Percentiles rank a stretch among this genome's conserved stretches.
phyloP scores from a whole-genome alignment of 176 grass and related monocot species.

The Typha latifolia region DNA sequence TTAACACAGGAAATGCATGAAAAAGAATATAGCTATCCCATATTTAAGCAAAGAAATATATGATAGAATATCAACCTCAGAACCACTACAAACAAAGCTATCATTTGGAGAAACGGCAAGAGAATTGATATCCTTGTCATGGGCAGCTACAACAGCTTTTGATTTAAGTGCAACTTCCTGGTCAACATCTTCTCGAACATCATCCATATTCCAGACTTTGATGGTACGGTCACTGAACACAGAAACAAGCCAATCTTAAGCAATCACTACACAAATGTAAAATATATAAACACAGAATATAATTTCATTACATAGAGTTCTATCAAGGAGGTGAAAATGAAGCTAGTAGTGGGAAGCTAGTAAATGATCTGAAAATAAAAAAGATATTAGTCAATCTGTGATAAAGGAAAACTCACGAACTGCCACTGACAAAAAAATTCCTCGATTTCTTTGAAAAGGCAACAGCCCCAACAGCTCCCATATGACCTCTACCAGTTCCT shows the following conservation, averaged over 20 bases:
- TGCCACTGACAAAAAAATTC: slow-evolving; percentile 82
- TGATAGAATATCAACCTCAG: slow-evolving; percentile 39
- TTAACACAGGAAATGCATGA: not conserved
- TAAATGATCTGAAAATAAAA: not conserved
- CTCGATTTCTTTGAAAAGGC: slow-evolving; percentile 83
- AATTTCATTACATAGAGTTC: not conserved
- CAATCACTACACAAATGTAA: not conserved
- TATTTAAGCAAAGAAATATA: not conserved
- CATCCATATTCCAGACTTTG: slow-evolving; percentile 78
- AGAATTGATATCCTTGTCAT: slow-evolving; percentile 97
- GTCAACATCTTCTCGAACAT: slow-evolving; percentile 27
- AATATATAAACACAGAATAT: not conserved
- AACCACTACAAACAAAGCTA: slow-evolving; percentile 86
- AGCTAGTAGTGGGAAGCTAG: not conserved
- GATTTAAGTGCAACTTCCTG: slow-evolving; percentile 58
- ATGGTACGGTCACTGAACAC: slow-evolving; percentile 67
- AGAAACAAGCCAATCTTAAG: slow-evolving; percentile 4
- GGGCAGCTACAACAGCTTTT: slow-evolving; percentile 78
- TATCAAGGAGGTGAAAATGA: too few species aligned
- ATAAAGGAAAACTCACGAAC: slow-evolving; percentile 51
- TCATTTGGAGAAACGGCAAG: slow-evolving; percentile 80
- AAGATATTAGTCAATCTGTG: not conserved
- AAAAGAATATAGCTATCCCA: not conserved
- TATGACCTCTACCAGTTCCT: slow-evolving; percentile 75
- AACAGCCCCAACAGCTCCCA: slow-evolving; percentile 81